Base-by-base conservation (phyloP, 2,329 filamentous ascomycete genomes). In the Ophiosphaerella narmari region DNA sequence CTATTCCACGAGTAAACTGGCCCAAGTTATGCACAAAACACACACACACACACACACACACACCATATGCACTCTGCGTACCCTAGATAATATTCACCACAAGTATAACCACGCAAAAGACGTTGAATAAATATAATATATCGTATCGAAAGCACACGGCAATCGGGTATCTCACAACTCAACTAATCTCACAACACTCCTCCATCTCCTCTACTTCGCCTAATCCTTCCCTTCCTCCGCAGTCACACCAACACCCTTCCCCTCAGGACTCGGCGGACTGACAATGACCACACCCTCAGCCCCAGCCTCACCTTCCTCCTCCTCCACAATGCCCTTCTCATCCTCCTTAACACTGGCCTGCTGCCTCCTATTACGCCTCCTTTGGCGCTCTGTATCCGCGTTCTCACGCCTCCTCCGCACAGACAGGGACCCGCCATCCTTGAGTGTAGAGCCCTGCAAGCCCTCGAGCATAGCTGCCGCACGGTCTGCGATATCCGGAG, bases 401-500 rank as follows among this genome's bases (percentile, higher is more conserved):
- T 85, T 90, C 68, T 92, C 88, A 65, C 88, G 77, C 63, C 86
- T 75, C 48, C 85, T 81, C 46, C 91, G 78, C 48, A 90, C 78
- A 11, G 79, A 76, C 16, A 82, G 55, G 26, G 65, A 70, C 50
- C 68, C 68, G 23, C 68, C 68, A 42, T 66, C 85, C 74, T 74
- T 81, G 77, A 69, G 84, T 77, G 16, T 72, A 55, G 55, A 74
- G 36, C 84, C 84, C 36, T 91, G 84, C 73, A 97, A 87, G 39
- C 91, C 91, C 67, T 96, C 89, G 26, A 97, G 78, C 71, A 97
- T 78, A 57, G 87, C 84, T 1, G 91, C 91, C 2, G 93, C 92
- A 44, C 91, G 85, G 61, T 92, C 88, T 3, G 91, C 92, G 24
- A 97, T 86, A 57, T 96, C 91, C 71, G n/a, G 72, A 9, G 55